Base-by-base conservation (phyloP, 345 rosid species). In the Eucalyptus rudis region DNA sequence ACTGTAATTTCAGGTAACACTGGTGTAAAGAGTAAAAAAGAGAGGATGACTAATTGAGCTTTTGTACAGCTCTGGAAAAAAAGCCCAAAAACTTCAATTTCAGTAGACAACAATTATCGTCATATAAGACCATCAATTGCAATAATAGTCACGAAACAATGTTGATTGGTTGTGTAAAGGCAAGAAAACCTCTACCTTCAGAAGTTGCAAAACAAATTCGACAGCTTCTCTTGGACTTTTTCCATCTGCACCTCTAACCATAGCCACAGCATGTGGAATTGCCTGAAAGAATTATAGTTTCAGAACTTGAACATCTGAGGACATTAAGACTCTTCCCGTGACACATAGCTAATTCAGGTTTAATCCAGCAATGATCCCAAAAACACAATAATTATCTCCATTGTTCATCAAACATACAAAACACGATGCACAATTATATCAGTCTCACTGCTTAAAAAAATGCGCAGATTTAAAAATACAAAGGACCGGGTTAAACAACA, bases 181-280 rank as follows among this genome's bases (percentile, higher is more conserved):
- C 83, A 90, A 71, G 59, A 80, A 71, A 90, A 89, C 86, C 86
- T 27, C 62, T 91, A 97, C 99, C 99, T 98, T 98, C 89, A 97
- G 90, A 90, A 97, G 99, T 91, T 96, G 99, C 93, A 97, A 95
- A 91, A 97, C 93, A 93, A 97, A 97, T 89, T 97, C 99, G 91
- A 97, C 95, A 89, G 99, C 99, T 95, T 97, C 99, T 90, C 98
- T 94, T 83, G 99, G 99, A 94, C 99, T 97, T 91, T 95, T 97
- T 90, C 92, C 94, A 89, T 97, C 99, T 22, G 94, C 92, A 87
- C 96, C 92, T 91, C 99, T 94, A 88, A 97, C 95, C 94, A 91
- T 94, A 59, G 99, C 98, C 88, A 97, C 93, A 89, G 99, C 98
- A 94, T 93, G 95, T 79, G 99, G 98, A 94, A 97, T 95, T 62